phyloP scores from a whole-genome alignment of 1,284 basidiomycete genomes.

The Phlebopus sp. region DNA sequence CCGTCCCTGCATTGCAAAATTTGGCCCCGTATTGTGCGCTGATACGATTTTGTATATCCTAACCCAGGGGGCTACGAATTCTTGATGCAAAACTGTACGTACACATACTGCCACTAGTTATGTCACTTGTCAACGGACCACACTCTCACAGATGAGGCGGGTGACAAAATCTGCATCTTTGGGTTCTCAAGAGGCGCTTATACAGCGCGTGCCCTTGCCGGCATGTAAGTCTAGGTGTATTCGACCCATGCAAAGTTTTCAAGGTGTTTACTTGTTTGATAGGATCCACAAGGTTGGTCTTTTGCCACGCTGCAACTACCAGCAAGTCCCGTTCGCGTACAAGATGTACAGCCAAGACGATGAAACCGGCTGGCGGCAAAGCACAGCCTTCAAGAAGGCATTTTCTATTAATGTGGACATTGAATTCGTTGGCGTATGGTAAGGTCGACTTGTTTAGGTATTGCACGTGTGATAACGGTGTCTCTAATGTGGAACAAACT shows the following conservation, averaged over 20 bases:
- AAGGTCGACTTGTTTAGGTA: conserved; percentile 17
- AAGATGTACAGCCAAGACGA: conserved; percentile 59
- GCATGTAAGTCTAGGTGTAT: conserved; percentile 33
- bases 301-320: conserved; percentile 42
- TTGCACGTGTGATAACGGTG: not conserved
- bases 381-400: conserved; percentile 59
- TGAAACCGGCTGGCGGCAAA: conserved; percentile 49
- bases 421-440: conserved; percentile 65
- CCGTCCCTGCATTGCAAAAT: not conserved
- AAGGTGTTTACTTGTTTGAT: conserved; percentile 21
- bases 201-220: conserved; percentile 52
- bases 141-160: conserved; percentile 31
- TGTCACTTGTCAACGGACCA: not conserved
- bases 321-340: conserved; percentile 69
- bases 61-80: conserved; percentile 62
- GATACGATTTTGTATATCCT: not conserved
- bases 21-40: conserved; percentile 4
- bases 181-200: conserved; percentile 57
- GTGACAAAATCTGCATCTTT: conserved; percentile 46
- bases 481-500: not conserved
- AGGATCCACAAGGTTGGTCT: conserved; percentile 53
- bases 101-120: not conserved
- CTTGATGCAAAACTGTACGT: conserved; percentile 56
- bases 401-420: conserved; percentile 58
- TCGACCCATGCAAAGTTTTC: not conserved